These are phyloP conservation scores for Pyrenophora graminea DNA, from an alignment of 2,329 filamentous ascomycete species.

Conservation along the genomic window DNA sequence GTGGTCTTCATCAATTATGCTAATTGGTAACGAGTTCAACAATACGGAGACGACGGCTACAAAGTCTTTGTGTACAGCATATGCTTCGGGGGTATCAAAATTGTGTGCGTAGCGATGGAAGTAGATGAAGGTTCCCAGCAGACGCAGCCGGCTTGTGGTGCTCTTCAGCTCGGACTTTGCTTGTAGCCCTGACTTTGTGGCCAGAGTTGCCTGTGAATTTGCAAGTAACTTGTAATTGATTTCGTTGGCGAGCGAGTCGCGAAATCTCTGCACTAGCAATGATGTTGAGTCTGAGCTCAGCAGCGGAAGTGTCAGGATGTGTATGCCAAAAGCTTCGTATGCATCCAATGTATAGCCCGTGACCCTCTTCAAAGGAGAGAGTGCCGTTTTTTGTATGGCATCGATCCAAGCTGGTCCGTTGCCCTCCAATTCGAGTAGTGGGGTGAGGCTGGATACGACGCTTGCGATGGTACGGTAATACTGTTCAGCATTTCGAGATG, in stretches of 20 bases:
- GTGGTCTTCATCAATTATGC: slow-evolving; percentile 57
- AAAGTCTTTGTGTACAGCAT: slow-evolving; percentile 57
- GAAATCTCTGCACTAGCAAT: slow-evolving; percentile 29
- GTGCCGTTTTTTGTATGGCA: slow-evolving; percentile 26
- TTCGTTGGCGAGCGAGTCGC: slow-evolving; percentile 49
- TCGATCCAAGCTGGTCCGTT: slow-evolving; percentile 12
- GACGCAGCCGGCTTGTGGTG: slow-evolving; percentile 55
- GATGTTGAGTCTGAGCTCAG: slow-evolving; percentile 37
- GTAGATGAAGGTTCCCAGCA: slow-evolving; percentile 64
- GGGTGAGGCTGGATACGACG: slow-evolving; percentile 22
- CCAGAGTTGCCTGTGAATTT: slow-evolving; percentile 35
- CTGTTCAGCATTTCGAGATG: slow-evolving; percentile 35
- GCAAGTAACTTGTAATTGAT: slow-evolving; percentile 57
- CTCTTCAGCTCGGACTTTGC: slow-evolving; percentile 37
- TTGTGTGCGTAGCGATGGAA: slow-evolving; percentile 57
- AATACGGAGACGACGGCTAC: slow-evolving; percentile 60
- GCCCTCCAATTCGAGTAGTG: slow-evolving; percentile 4
- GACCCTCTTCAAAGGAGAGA: slow-evolving; percentile 39
- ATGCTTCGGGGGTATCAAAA: slow-evolving; percentile 43
- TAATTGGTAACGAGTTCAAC: slow-evolving; percentile 61
- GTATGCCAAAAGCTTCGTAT: slow-evolving; percentile 46
- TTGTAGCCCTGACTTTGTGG: slow-evolving; percentile 34
- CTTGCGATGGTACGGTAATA: slow-evolving; percentile 42
- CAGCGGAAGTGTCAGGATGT: slow-evolving; percentile 50
- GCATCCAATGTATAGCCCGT: slow-evolving; percentile 43